Evolutionary conservation across 306 rosid species (phyloP).

Genomic region (Citrullus colocynthis): DNA sequence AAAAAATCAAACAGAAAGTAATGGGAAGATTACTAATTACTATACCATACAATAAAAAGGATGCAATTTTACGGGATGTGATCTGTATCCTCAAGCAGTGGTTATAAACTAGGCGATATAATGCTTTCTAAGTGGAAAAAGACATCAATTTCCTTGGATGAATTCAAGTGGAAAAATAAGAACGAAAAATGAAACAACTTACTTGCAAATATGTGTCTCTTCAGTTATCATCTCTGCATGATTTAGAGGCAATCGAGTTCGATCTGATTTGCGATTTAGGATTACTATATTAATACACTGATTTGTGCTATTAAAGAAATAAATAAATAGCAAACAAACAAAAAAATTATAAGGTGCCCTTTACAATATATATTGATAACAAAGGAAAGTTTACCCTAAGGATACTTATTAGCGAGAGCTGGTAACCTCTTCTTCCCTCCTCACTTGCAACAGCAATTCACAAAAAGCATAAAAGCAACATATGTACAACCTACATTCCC

Average conservation of each 20-base stretch:
- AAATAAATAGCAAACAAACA: neutral
- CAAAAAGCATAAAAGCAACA: too few species aligned
- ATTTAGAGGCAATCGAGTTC: conserved; percentile 44
- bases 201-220: conserved; percentile 46
- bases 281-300: neutral
- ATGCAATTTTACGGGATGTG: neutral
- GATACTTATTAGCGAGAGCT: too few species aligned
- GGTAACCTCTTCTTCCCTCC: too few species aligned
- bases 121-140: neutral
- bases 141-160: neutral
- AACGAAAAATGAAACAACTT: neutral
- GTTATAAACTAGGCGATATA: neutral
- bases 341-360: neutral
- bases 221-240: conserved; percentile 48
- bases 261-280: conserved; percentile 35
- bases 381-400: too few species aligned
- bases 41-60: neutral
- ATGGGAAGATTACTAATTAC: neutral
- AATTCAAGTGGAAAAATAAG: neutral
- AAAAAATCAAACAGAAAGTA: neutral
- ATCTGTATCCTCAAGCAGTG: neutral
- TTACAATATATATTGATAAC: too few species aligned
- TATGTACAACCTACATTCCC: too few species aligned
- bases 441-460: too few species aligned
- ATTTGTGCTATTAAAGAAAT: neutral